Conservation (phyloP, 352 stramenopile species). For the Sclerospora graminicola region DNA sequence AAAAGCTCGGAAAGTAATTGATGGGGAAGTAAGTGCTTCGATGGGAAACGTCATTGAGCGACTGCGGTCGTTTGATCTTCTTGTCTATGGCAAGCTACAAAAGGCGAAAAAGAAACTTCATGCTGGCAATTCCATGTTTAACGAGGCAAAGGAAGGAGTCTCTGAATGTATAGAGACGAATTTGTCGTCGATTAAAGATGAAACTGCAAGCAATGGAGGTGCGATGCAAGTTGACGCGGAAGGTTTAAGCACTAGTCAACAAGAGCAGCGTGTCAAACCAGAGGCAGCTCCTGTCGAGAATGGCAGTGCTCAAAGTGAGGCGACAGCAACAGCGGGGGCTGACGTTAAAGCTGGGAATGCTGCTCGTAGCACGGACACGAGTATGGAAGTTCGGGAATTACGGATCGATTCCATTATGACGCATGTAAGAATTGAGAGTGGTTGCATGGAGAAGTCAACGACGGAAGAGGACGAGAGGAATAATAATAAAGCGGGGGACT, state of each 20-base stretch:
- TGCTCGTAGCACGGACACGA: conserved; percentile 6
- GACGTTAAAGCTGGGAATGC: conserved; percentile 5
- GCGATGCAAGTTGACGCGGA: conserved; percentile 23
- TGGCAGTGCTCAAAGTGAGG: background rate
- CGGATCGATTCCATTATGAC: conserved; percentile 44
- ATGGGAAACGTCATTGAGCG: conserved; percentile 29
- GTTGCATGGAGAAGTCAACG: conserved; percentile 43
- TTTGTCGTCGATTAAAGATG: conserved; percentile 7
- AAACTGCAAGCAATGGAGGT: conserved; percentile 5
- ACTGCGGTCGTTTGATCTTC: conserved; percentile 52
- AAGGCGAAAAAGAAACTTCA: conserved; percentile 36
- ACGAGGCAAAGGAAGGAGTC: background rate
- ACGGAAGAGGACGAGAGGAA: conserved; percentile 14
- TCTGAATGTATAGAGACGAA: conserved; percentile 6
- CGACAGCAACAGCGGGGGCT: background rate
- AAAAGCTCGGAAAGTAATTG: conserved; percentile 45
- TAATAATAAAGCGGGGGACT: conserved; percentile 12
- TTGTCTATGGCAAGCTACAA: conserved; percentile 50
- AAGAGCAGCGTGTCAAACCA: conserved; percentile 3
- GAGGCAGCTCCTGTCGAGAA: conserved; percentile 6
- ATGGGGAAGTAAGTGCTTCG: conserved; percentile 23
- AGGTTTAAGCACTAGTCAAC: conserved; percentile 2
- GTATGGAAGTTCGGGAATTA: conserved; percentile 15
- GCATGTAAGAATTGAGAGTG: conserved; percentile 58
- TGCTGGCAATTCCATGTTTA: conserved; percentile 11